Conservation (phyloP, 305 asterid species). For the Rubia peregrina region DNA sequence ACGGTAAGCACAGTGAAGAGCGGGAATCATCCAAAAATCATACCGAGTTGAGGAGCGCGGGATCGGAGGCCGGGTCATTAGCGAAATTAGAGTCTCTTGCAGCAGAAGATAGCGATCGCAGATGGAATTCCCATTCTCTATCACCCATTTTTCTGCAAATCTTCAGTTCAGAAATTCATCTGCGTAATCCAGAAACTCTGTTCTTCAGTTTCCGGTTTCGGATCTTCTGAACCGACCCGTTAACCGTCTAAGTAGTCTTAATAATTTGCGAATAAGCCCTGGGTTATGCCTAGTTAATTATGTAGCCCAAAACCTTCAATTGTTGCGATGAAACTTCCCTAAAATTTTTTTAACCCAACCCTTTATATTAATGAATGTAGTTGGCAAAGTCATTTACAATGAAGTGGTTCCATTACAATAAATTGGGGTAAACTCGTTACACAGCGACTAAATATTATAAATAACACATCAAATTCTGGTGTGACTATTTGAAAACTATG, state of each 20-base stretch:
- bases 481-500: too few species aligned
- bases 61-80: constrained; percentile 62
- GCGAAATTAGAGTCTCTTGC: constrained; percentile 76
- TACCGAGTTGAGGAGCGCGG: constrained; percentile 65
- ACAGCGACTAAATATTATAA: too few species aligned
- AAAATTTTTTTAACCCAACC: too few species aligned
- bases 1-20: background rate
- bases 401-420: too few species aligned
- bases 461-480: too few species aligned
- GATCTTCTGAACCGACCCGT: background rate
- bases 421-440: too few species aligned
- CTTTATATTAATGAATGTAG: too few species aligned
- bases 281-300: background rate
- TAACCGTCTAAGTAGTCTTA: background rate
- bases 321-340: background rate
- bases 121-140: constrained; percentile 66
- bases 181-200: background rate
- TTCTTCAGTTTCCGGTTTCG: constrained; percentile 8
- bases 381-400: too few species aligned
- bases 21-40: background rate
- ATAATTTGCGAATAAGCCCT: background rate
- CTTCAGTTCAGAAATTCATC: background rate
- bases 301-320: background rate
- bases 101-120: constrained; percentile 57
- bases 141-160: constrained; percentile 21